Evolutionary conservation across 495 filamentous ascomycete species (phyloP).

Genomic region (Stereocaulon alpinum): DNA sequence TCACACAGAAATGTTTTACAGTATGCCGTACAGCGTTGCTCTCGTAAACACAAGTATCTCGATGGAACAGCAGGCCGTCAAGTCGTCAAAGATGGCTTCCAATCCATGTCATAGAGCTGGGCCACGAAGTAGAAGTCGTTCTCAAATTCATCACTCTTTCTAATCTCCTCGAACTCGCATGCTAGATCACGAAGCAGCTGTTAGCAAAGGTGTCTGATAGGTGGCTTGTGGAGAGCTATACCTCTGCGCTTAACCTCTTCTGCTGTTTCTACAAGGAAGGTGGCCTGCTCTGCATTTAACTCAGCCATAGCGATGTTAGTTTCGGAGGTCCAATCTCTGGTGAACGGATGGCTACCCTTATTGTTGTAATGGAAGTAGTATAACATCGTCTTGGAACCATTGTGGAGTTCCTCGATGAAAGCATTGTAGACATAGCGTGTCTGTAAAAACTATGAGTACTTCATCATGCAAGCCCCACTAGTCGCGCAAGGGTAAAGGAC

Average conservation of each 20-base stretch:
- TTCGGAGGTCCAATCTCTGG: background rate
- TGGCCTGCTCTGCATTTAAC: background rate
- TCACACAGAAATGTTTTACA: background rate
- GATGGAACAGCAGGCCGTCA: background rate
- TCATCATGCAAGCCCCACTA: background rate
- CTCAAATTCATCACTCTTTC: background rate
- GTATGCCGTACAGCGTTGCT: background rate
- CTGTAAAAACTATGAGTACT: background rate
- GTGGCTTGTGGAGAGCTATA: background rate
- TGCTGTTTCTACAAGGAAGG: background rate
- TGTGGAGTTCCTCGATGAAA: background rate
- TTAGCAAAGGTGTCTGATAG: background rate
- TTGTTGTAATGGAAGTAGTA: background rate
- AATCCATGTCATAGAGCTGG: background rate
- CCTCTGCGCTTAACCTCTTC: background rate
- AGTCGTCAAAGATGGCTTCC: background rate
- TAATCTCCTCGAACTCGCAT: background rate
- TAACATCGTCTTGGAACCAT: background rate
- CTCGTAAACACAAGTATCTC: background rate
- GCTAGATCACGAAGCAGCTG: background rate
- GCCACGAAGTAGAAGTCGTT: background rate
- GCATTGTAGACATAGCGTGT: background rate
- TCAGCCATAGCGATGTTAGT: background rate
- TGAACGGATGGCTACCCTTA: background rate
- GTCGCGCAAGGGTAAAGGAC: background rate